Evolutionary conservation across 495 filamentous ascomycete genomes (phyloP), one percentile per base, ranked within the genome.

Genomic region (Daldinia decipiens): DNA sequence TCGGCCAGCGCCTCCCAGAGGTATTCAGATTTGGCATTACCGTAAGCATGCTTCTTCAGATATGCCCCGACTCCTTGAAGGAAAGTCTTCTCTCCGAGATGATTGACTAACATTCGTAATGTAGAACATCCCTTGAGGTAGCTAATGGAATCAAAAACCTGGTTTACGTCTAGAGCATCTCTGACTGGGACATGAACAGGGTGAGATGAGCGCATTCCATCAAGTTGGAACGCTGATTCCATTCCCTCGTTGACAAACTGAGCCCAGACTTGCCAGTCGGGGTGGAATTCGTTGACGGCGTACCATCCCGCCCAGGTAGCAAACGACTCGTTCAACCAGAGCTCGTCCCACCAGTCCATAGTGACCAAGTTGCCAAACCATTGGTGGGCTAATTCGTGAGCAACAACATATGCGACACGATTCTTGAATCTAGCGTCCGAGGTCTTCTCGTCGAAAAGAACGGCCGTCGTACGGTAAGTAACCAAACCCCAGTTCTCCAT

Each of bases 301-400:
- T 93, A 86, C 95, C 95, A 99, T 55, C 95, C 95, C 55, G 97
- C 93, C 95, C 95, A 98, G 4, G 95, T 99, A 24, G 95, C 95
- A 79, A 99, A 99, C 2, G 94, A 95, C 79, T 98, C 95, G 67
- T 96, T 96, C 12, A 98, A 86, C 95, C 95, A 99, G 24, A 99
- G 85, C 79, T 97, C 95, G 77, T 91, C 94, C 95, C 95, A 98
- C 87, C 87, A 90, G 69, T 90, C 87, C 91, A 93, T 93, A 15
- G 91, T 93, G 21, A 98, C 95, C 17, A 98, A 87, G 76, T 99
- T 97, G 32, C 95, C 95, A 75, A 98, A 99, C 95, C 95, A 99
- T 82, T 98, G 95, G 79, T 99, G 95, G 31, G 95, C 95, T 51
- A 99, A 83, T 76, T 99, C 94, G 78, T 97, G 94, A 5, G 93